Base-by-base conservation (phyloP, 805 yeast genomes). In the Suhomyces emberorum region DNA sequence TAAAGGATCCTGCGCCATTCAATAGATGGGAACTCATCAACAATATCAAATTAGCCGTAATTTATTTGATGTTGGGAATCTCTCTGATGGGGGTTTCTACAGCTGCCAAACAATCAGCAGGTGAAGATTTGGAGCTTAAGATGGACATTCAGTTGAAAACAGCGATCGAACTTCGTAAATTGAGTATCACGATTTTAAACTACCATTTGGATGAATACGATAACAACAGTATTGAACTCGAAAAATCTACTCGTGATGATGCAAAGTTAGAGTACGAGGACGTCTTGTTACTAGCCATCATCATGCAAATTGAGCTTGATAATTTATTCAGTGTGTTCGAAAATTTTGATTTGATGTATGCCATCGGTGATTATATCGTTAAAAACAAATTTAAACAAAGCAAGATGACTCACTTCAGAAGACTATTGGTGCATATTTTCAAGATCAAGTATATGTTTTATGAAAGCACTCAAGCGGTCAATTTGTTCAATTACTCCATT, bases 381-480 rank as follows among this genome's bases (percentile, higher is more conserved):
- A 48, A 49, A 23, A 35, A 39, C 35, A 47, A 46, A 41, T 44
- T 48, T 26, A 46, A 42, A 24, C 35, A 43, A 15, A 30, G 38
- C 10, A 27, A 28, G 15, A 24, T 32, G 19, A 51, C 51, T 19
- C 54, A 54, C 11, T 51, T 59, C 17, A 48, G 61, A 3, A 54
- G 52, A 12, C 51, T 52, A 19, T 41, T 62, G 26, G 46, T 59
- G 34, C 48, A 49, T 30, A 51, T 49, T 20, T 63, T 70, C 51
- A 56, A 43, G 39, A 60, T 52, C 44, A 44, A 62, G 42, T 48
- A 57, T 41, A 47, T 65, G 11, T 65, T 71, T 35, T 76, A 59
- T 48, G 67, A 59, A 39, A 66, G 78, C 9, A 74, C 81, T 1
- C 73, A 74, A 27, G 60, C 72, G 1, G 69, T 76, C 26, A 76